phyloP scores from a whole-genome alignment of 106 monocot species.

The Hemerocallis citrina region DNA sequence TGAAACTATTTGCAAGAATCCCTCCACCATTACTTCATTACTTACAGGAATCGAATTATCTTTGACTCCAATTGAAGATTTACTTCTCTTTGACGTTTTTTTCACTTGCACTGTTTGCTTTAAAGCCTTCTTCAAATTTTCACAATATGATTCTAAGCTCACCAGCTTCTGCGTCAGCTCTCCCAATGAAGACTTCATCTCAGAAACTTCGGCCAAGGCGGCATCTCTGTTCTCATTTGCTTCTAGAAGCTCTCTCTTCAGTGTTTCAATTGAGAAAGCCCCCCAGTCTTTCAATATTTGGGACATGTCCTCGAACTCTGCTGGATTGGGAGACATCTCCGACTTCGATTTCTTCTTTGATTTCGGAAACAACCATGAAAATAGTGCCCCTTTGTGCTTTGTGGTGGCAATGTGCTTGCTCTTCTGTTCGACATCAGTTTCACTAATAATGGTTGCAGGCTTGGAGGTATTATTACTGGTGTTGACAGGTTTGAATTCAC shows the following conservation, averaged over 20 bases:
- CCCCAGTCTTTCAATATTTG: slow-evolving; percentile 59
- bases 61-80: slow-evolving; percentile 2
- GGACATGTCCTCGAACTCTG: slow-evolving; percentile 50
- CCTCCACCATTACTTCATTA: slow-evolving; percentile 86
- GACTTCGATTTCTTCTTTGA: slow-evolving; percentile 44
- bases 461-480: slow-evolving; percentile 44
- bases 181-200: slow-evolving; percentile 63
- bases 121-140: slow-evolving; percentile 77
- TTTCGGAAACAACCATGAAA: slow-evolving; percentile 54
- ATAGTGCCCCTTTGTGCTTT: slow-evolving; percentile 34
- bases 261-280: slow-evolving; percentile 42
- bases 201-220: slow-evolving; percentile 61
- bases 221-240: slow-evolving; percentile 63
- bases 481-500: slow-evolving; percentile 30
- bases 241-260: slow-evolving; percentile 70
- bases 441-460: slow-evolving; percentile 38
- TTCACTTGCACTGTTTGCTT: slow-evolving; percentile 43
- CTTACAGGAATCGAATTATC: slow-evolving; percentile 67
- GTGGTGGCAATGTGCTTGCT: slow-evolving; percentile 13
- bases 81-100: slow-evolving; percentile 39
- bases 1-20: slow-evolving; percentile 89
- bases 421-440: slow-evolving; percentile 17
- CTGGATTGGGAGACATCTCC: slow-evolving; percentile 44
- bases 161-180: slow-evolving; percentile 62
- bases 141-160: slow-evolving; percentile 63